These are phyloP conservation scores for Coccomyxa sp. DNA, from an alignment of 139 green algal species.

Conservation along the genomic window DNA sequence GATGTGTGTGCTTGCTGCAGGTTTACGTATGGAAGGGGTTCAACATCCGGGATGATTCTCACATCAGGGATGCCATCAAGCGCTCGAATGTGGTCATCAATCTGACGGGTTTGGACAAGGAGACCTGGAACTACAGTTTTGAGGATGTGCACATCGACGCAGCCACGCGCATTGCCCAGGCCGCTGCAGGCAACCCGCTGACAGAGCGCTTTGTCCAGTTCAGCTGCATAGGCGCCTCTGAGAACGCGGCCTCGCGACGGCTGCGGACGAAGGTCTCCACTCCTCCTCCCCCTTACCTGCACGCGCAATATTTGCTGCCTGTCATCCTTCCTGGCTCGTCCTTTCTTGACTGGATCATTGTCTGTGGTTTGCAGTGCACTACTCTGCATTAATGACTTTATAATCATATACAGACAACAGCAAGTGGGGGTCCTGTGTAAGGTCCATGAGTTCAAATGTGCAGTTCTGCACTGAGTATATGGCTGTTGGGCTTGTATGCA, in stretches of 20 bases:
- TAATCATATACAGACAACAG: neutral
- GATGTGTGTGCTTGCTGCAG: constrained; percentile 17
- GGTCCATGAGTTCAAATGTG: too few relatives aligned
- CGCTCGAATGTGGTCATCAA: constrained; percentile 90
- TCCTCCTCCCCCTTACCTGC: neutral
- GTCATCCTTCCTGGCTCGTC: too few relatives aligned
- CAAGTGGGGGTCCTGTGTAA: neutral
- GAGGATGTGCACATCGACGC: constrained; percentile 67
- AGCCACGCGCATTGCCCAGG: constrained; percentile 46
- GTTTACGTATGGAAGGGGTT: constrained; percentile 57
- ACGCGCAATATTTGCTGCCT: neutral
- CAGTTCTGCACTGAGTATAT: too few relatives aligned
- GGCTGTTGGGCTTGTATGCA: neutral
- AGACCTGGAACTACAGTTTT: constrained; percentile 93
- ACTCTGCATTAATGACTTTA: too few relatives aligned
- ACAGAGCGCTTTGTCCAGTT: constrained; percentile 80
- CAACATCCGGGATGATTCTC: constrained; percentile 68
- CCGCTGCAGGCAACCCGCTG: constrained; percentile 22
- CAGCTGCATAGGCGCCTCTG: constrained; percentile 57
- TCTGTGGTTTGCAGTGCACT: too few relatives aligned
- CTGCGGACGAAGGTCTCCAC: constrained; percentile 70
- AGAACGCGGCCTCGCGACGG: constrained; percentile 48
- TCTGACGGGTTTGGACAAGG: constrained; percentile 76
- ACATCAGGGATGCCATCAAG: constrained; percentile 61
- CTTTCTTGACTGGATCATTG: too few relatives aligned